A percentile compares a stretch with the other conserved stretches of the same genome.
Evolutionary conservation across 2,329 filamentous ascomycete species (phyloP).

Genomic region (Apiospora kogelbergensis): DNA sequence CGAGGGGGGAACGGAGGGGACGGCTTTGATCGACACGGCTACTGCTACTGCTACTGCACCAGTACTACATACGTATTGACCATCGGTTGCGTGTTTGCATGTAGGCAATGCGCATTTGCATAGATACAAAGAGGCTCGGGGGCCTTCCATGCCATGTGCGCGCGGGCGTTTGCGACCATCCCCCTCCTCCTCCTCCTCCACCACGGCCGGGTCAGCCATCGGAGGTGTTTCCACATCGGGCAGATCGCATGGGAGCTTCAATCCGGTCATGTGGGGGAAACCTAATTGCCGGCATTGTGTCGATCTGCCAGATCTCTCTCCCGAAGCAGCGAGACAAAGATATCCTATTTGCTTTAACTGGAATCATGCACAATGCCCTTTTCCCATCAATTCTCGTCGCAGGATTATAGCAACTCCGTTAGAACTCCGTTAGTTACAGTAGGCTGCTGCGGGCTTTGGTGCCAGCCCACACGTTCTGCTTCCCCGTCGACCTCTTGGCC

Average conservation of each 20-base stretch:
- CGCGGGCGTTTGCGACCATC: too few relatives aligned
- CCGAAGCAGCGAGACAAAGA: not conserved
- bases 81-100: not conserved
- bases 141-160: not conserved
- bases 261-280: not conserved
- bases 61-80: not conserved
- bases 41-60: too few relatives aligned
- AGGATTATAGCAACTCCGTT: not conserved
- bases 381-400: not conserved
- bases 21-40: not conserved
- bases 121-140: not conserved
- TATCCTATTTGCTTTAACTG: not conserved
- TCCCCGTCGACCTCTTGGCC: not conserved
- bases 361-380: not conserved
- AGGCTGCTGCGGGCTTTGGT: too few relatives aligned
- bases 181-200: not conserved
- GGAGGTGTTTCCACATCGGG: slow-evolving; percentile 5
- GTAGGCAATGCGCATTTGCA: not conserved
- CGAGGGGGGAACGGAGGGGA: too few relatives aligned
- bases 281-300: not conserved
- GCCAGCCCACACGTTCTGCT: not conserved
- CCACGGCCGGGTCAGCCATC: not conserved
- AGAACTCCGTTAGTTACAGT: too few relatives aligned
- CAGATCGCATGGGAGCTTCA: not conserved
- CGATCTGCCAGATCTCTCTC: not conserved